phyloP scores from a whole-genome alignment of 345 rosid species.

The Carallia pectinifolia region DNA sequence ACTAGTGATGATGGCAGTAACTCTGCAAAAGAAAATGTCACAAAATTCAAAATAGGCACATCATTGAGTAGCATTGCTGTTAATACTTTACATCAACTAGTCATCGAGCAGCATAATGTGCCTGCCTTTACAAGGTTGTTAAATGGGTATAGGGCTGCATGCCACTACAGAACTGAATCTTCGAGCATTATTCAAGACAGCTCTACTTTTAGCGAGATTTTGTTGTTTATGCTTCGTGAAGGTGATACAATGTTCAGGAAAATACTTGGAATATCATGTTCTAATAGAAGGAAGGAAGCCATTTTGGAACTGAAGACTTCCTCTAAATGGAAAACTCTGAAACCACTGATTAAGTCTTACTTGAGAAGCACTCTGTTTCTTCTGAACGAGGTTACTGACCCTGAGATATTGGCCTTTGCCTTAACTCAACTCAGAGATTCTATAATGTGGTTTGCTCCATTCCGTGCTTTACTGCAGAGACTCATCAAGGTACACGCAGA shows the following conservation, averaged over 20 bases:
- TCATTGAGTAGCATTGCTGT: constrained; percentile 48
- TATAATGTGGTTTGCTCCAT: constrained; percentile 52
- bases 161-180: constrained; percentile 65
- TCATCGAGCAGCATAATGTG: constrained; percentile 50
- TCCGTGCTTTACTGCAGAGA: constrained; percentile 57
- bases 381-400: constrained; percentile 61
- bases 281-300: constrained; percentile 53
- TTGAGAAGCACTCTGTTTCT: constrained; percentile 70
- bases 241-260: constrained; percentile 58
- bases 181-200: constrained; percentile 38
- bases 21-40: constrained; percentile 31
- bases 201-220: constrained; percentile 47
- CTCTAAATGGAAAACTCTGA: constrained; percentile 62
- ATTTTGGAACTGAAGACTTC: constrained; percentile 62
- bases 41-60: constrained; percentile 27
- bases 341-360: constrained; percentile 73
- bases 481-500: constrained; percentile 62
- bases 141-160: constrained; percentile 80
- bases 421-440: constrained; percentile 60
- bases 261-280: constrained; percentile 57
- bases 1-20: constrained; percentile 34
- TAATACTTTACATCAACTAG: constrained; percentile 44
- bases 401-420: constrained; percentile 54
- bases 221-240: constrained; percentile 61
- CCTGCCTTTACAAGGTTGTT: constrained; percentile 57